Evolutionary conservation across 768 basidiomycete genomes (phyloP), one percentile per base, ranked within the genome.

Genomic region (Podaxis mareebaensis): DNA sequence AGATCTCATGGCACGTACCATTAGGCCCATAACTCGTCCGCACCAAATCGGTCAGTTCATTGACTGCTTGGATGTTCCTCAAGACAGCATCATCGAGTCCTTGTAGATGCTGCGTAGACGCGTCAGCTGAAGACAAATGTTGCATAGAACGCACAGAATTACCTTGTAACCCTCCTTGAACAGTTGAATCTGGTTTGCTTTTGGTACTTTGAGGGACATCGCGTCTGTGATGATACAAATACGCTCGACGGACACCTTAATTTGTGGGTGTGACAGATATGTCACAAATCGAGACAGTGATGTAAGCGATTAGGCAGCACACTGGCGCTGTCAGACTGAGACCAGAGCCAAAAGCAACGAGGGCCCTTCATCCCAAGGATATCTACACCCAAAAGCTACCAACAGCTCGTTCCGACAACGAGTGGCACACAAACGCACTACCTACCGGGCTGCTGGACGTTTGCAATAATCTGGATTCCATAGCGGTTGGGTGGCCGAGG

Each of bases 151-250:
- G 3, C 44, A 40, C 28, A 13, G 65, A 13, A 10, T 42, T 15
- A 92, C 95, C 84, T 96, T 97, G 85, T 94, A 95, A 26, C 96
- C 96, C 36, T 97, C 93, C 76, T 98, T 98, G 84, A 99, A 99
- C 44, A 99, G 86, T 75, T 95, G 94, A 46, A 95, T 73, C 66
- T 90, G 92, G 72, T 87, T 90, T 58, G 89, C 80, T 76, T 95
- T 95, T 30, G 95, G 96, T 20, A 98, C 94, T 81, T 95, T 95
- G 70, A 98, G 83, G 66, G 95, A 89, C 96, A 98, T 98, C 54
- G 67, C 44, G 61, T 56, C 30, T 26, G 30, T 22, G 36, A 30
- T 17, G 33, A 61, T 46, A 51, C 36, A 56, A 39, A 39, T 38
- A 42, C 52, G 33, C 33, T 33, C 8, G 33, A 33, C 33, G 8